Percentiles rank a stretch among this genome's conserved stretches.
phyloP scores from a whole-genome alignment of 2,329 filamentous ascomycete genomes.

The Calonectria pseudoreteaudii region DNA sequence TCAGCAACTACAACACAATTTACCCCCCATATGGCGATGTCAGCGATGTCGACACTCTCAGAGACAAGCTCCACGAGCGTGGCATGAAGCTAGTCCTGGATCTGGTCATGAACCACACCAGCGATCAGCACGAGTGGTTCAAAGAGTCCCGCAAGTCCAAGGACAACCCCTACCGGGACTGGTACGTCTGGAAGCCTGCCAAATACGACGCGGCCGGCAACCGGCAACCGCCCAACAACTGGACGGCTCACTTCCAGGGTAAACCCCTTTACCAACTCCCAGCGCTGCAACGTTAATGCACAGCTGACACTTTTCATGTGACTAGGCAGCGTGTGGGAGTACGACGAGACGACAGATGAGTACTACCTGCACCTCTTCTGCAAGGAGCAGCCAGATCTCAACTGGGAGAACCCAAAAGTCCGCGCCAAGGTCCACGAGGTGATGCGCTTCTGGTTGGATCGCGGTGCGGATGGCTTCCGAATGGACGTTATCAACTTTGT shows the following conservation, averaged over 20 bases:
- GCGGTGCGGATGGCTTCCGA: conserved; percentile 74
- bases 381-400: conserved; percentile 79
- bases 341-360: conserved; percentile 60
- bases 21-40: conserved; percentile 76
- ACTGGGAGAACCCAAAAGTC: conserved; percentile 78
- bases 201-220: conserved; percentile 67
- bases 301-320: neutral
- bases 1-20: conserved; percentile 75
- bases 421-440: conserved; percentile 74
- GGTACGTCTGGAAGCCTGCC: conserved; percentile 75
- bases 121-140: conserved; percentile 69
- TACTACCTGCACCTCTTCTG: conserved; percentile 78
- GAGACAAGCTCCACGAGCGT: conserved; percentile 68
- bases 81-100: conserved; percentile 79
- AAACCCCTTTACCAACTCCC: neutral
- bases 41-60: conserved; percentile 73
- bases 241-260: conserved; percentile 57
- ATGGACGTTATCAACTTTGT: conserved; percentile 78
- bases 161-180: conserved; percentile 67
- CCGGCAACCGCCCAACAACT: conserved; percentile 71
- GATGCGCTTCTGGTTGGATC: conserved; percentile 80
- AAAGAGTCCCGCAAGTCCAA: conserved; percentile 65
- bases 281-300: neutral
- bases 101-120: conserved; percentile 80
- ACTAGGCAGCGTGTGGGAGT: conserved; percentile 60